Evolutionary conservation across 2,329 filamentous ascomycete species (phyloP), one percentile per base, ranked within the genome.

Genomic region (Colletotrichum navitas): DNA sequence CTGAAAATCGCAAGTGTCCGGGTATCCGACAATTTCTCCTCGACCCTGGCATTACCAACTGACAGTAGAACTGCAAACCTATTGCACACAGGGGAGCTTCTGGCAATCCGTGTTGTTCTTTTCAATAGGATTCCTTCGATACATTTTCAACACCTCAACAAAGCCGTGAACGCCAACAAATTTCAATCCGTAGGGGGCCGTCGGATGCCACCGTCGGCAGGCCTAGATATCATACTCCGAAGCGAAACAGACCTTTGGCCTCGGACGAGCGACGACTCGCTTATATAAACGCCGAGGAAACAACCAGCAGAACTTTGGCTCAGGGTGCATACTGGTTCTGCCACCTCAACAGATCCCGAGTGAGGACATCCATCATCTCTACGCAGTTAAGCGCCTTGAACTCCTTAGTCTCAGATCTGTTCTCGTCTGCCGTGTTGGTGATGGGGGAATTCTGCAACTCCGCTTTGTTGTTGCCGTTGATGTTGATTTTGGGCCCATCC

Each of bases 281-380:
- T 68, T 64, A 52, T 68, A 63, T 63, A 58, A 41, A 61, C 21
- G 47, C n/a, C 73, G 93, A 92, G 80, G 86, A 88, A 77, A 85
- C 82, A 61, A 83, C 85, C 69, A 84, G 83, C 76, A 79, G 82
- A 26, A 16, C 29, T 45, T 54, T 29, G 16, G 45, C 34, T 74
- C 21, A 73, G 78, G 75, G 82, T 65, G 83, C 79, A 76, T 88
- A 94, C 77, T 93, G 89, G 74, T 92, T 91, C 82, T 97, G 94
- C 94, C 94, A 97, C 77, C 93, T 92, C 75, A 95, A 89, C 77
- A 97, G 87, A 79, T 94, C 91, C 73, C 92, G 88, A 73, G 92
- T 95, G 79, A 97, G 82, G 76, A 90, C 87, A 79, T 97, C 94
- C 93, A 97, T 97, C 93, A 97, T 97, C 81, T 97, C 93, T 74